These are phyloP conservation scores for Cyberlindnera mrakii DNA, from an alignment of 805 yeast genomes.

Conservation along the genomic window DNA sequence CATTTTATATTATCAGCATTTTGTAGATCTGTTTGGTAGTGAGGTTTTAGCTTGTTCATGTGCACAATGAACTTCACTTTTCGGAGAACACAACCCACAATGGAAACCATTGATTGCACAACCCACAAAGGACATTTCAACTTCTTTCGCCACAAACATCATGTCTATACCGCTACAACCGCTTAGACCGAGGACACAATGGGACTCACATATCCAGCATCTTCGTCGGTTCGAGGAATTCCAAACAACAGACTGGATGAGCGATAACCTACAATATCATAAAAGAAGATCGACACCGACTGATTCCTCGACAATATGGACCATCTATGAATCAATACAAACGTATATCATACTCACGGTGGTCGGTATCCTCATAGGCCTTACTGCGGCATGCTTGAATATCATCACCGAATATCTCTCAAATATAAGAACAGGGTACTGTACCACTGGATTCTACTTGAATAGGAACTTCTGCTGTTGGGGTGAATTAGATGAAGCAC, in stretches of 20 bases:
- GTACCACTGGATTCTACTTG: slow-evolving; percentile 61
- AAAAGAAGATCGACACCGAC: slow-evolving; percentile 6
- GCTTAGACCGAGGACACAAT: slow-evolving; percentile 4
- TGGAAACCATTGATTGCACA: too few relatives aligned
- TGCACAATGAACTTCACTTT: background rate
- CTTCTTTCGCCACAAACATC: too few relatives aligned
- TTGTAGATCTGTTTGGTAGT: background rate
- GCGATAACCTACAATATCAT: slow-evolving; percentile 51
- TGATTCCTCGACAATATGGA: slow-evolving; percentile 6
- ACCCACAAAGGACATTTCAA: too few relatives aligned
- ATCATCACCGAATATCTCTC: slow-evolving; percentile 85
- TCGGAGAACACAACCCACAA: background rate
- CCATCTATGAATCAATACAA: slow-evolving; percentile 16
- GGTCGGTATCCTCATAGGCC: slow-evolving; percentile 75
- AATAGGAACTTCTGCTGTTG: slow-evolving; percentile 80
- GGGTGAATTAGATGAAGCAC: slow-evolving; percentile 40
- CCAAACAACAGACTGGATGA: slow-evolving; percentile 65
- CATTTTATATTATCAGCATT: too few relatives aligned
- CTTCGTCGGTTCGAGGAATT: slow-evolving; percentile 51
- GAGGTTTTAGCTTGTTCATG: background rate
- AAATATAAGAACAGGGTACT: slow-evolving; percentile 72
- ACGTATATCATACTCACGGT: slow-evolving; percentile 67
- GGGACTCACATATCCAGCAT: slow-evolving; percentile 10
- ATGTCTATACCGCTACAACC: slow-evolving; percentile 3
- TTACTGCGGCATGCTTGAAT: slow-evolving; percentile 76